These are phyloP conservation scores for Hyparrhenia diplandra DNA, from an alignment of 176 grass and related monocot species.

Conservation along the genomic window DNA sequence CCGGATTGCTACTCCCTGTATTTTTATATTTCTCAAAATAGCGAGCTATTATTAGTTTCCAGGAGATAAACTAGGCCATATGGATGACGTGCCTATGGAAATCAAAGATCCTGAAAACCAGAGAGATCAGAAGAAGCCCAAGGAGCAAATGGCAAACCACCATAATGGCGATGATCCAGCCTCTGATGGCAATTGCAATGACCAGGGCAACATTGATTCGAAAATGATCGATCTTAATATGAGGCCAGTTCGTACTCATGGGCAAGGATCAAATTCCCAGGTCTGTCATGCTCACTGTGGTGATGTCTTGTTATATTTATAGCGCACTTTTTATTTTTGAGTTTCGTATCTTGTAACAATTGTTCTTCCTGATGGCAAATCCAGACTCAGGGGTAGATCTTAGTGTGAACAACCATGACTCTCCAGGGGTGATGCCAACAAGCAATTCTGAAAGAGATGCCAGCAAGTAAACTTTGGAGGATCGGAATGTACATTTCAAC, in stretches of 20 bases:
- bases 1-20: not conserved
- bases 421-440: slow-evolving; percentile 54
- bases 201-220: slow-evolving; percentile 63
- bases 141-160: slow-evolving; percentile 58
- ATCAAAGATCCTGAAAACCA: slow-evolving; percentile 48
- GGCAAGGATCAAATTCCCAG: slow-evolving; percentile 83
- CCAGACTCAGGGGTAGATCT: slow-evolving; percentile 57
- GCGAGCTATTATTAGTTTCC: slow-evolving; percentile 60
- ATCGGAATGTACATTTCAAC: slow-evolving; percentile 36
- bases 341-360: not conserved
- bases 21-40: slow-evolving; percentile 1
- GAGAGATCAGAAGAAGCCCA: slow-evolving; percentile 54
- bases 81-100: slow-evolving; percentile 64
- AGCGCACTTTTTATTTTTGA: not conserved
- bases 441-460: slow-evolving; percentile 39
- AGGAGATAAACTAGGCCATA: slow-evolving; percentile 75
- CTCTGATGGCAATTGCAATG: slow-evolving; percentile 42
- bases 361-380: slow-evolving; percentile 27
- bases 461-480: slow-evolving; percentile 21
- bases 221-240: slow-evolving; percentile 98
- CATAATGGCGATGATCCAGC: slow-evolving; percentile 35
- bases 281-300: slow-evolving; percentile 24
- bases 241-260: slow-evolving; percentile 52
- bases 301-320: not conserved
- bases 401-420: slow-evolving; percentile 61